These are phyloP conservation scores for Psilocybe subaeruginosa DNA, from an alignment of 768 basidiomycete genomes.

Conservation along the genomic window DNA sequence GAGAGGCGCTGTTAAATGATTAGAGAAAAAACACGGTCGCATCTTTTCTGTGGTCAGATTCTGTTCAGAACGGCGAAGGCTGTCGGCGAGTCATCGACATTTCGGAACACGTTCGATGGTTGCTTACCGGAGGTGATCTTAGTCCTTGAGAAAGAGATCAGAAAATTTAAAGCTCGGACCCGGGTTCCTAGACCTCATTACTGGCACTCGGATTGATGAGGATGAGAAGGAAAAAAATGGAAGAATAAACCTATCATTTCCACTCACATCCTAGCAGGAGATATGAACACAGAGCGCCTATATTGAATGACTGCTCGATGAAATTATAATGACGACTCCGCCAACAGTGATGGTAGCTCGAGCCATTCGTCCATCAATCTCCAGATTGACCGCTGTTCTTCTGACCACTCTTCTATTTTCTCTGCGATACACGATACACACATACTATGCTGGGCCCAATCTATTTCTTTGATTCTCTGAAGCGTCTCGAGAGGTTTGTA, in stretches of 20 bases:
- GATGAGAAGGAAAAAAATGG: too few relatives aligned
- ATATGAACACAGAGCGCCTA: not conserved
- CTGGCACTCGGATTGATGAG: too few relatives aligned
- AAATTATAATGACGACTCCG: not conserved
- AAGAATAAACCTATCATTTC: too few relatives aligned
- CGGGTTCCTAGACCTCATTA: too few relatives aligned
- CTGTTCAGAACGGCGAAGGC: not conserved
- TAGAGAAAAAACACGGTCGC: not conserved
- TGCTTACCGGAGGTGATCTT: too few relatives aligned
- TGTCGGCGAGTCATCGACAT: too few relatives aligned
- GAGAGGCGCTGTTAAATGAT: not conserved
- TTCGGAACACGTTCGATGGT: too few relatives aligned
- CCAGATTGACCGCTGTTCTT: slow-evolving; percentile 65
- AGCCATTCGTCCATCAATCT: slow-evolving; percentile 63
- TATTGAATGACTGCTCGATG: not conserved
- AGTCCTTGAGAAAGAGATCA: too few relatives aligned
- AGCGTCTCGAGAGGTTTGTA: slow-evolving; percentile 76
- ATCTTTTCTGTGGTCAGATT: not conserved
- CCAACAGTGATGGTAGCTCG: slow-evolving; percentile 8
- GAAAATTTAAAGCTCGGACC: too few relatives aligned
- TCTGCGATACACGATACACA: slow-evolving; percentile 60
- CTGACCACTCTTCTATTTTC: slow-evolving; percentile 69
- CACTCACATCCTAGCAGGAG: too few relatives aligned
- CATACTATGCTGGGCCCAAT: slow-evolving; percentile 62
- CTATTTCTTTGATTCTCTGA: slow-evolving; percentile 55